A percentile compares a stretch with the other conserved stretches of the same genome.
phyloP scores from a whole-genome alignment of 1,139 yeast genomes.

The Taphrina deformans region DNA sequence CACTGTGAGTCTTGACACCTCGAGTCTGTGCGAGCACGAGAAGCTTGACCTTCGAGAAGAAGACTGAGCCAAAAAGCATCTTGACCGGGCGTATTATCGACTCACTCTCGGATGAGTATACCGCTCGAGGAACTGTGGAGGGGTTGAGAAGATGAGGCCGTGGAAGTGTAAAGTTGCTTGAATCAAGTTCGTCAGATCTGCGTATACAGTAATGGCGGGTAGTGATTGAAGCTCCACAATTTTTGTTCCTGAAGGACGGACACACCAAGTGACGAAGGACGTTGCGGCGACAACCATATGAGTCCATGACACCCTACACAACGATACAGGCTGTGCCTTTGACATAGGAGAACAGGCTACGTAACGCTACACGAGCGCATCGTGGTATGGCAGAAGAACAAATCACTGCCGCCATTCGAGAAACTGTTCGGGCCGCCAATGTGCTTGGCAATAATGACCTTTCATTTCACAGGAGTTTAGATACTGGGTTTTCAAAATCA shows the following conservation, averaged over 20 bases:
- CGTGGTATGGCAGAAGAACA: slow-evolving; percentile 12
- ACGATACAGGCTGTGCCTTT: too few species aligned
- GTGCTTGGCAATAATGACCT: slow-evolving; percentile 79
- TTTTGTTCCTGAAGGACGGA: not conserved
- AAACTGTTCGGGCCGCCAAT: slow-evolving; percentile 57
- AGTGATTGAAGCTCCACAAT: slow-evolving; percentile 1
- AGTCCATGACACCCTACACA: too few species aligned
- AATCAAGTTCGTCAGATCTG: too few species aligned
- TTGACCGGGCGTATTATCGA: too few species aligned
- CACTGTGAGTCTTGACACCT: slow-evolving; percentile 34
- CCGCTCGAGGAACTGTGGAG: too few species aligned
- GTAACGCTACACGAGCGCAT: not conserved
- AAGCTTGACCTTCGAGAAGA: not conserved
- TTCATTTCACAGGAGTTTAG: slow-evolving; percentile 70
- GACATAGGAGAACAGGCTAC: too few species aligned
- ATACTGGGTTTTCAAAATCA: slow-evolving; percentile 51
- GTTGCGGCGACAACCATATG: not conserved
- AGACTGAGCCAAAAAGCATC: not conserved
- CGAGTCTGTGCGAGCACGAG: slow-evolving; percentile 1
- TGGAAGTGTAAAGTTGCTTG: too few species aligned
- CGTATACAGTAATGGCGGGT: not conserved
- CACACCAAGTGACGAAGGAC: not conserved
- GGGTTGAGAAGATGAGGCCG: too few species aligned
- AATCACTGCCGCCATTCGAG: slow-evolving; percentile 12
- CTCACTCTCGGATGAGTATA: too few species aligned